phyloP scores from a whole-genome alignment of 2,329 filamentous ascomycete species.

The Clonostachys byssicola region DNA sequence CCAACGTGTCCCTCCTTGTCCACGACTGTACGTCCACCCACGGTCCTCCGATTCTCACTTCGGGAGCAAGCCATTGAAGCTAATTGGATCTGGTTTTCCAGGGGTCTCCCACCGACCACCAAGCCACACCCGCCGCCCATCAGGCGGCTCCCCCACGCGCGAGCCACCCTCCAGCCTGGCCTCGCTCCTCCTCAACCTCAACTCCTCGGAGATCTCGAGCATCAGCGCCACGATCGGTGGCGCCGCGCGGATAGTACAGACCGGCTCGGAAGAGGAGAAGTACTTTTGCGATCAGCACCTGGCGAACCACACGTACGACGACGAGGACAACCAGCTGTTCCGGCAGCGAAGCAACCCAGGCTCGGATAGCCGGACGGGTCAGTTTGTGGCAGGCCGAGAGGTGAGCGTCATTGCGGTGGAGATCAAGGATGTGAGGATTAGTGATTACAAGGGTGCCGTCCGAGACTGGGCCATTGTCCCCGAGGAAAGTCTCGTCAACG shows the following conservation, averaged over 20 bases:
- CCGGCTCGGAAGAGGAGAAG: slow-evolving; percentile 74
- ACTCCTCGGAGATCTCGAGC: slow-evolving; percentile 79
- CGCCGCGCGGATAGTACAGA: slow-evolving; percentile 67
- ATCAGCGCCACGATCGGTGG: slow-evolving; percentile 95
- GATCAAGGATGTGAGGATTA: slow-evolving; percentile 81
- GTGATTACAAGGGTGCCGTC: slow-evolving; percentile 93
- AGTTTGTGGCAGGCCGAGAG: slow-evolving; percentile 59
- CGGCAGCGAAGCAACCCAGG: slow-evolving; percentile 9
- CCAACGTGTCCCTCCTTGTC: slow-evolving; percentile 87
- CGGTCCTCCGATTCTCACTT: no score
- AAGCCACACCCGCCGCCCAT: slow-evolving; percentile 57
- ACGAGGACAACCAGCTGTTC: slow-evolving; percentile 32
- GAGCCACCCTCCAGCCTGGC: slow-evolving; percentile 72
- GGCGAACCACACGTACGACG: slow-evolving; percentile 86
- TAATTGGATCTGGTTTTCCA: slow-evolving; percentile 12
- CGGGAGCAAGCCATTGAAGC: background rate
- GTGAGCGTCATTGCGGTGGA: slow-evolving; percentile 83
- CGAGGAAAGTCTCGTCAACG: slow-evolving; percentile 32
- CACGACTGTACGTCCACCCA: slow-evolving; percentile 66
- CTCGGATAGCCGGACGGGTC: background rate
- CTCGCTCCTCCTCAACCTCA: slow-evolving; percentile 81
- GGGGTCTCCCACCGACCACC: slow-evolving; percentile 90
- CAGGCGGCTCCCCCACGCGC: slow-evolving; percentile 58
- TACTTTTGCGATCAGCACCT: slow-evolving; percentile 83
- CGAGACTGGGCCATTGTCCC: slow-evolving; percentile 63